Conservation (phyloP, 1,284 basidiomycete genomes). For the Porogramme epimiltina region DNA sequence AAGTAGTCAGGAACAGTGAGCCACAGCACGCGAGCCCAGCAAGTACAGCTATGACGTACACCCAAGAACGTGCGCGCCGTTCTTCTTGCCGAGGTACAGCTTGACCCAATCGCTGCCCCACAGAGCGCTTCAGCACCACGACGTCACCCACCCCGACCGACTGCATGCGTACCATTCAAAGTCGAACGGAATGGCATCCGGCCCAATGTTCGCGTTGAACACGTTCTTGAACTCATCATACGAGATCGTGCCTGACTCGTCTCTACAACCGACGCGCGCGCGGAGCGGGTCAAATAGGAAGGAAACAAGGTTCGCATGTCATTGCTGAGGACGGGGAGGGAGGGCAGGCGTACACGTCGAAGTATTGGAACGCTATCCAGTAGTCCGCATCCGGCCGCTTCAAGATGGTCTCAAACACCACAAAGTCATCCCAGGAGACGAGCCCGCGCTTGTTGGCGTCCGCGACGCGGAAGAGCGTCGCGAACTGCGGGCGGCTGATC, state of each 20-base stretch:
- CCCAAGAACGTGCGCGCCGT: conserved; percentile 87
- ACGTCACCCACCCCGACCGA: not conserved
- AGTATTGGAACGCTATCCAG: conserved; percentile 95
- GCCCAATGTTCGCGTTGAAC: conserved; percentile 78
- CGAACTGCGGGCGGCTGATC: conserved; percentile 85
- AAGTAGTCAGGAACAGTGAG: too few species aligned
- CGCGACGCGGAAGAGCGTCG: conserved; percentile 88
- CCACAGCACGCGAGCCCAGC: not conserved
- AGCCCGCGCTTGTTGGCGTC: conserved; percentile 78
- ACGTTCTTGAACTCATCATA: conserved; percentile 94
- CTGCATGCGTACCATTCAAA: conserved; percentile 75
- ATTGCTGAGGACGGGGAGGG: not conserved
- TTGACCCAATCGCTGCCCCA: conserved; percentile 85
- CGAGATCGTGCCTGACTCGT: conserved; percentile 86
- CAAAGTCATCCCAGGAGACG: conserved; percentile 93
- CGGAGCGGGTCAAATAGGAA: not conserved
- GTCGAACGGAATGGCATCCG: conserved; percentile 89
- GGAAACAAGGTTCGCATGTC: conserved; percentile 10
- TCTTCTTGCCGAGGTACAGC: conserved; percentile 89
- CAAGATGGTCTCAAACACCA: conserved; percentile 87
- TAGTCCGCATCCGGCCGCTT: conserved; percentile 93
- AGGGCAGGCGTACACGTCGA: conserved; percentile 75
- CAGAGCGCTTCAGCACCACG: conserved; percentile 3
- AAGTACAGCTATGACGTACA: conserved; percentile 54
- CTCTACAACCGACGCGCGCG: conserved; percentile 45